Base-by-base conservation (phyloP, 2,329 filamentous ascomycete species). In the Hymenoscyphus infarciens region DNA sequence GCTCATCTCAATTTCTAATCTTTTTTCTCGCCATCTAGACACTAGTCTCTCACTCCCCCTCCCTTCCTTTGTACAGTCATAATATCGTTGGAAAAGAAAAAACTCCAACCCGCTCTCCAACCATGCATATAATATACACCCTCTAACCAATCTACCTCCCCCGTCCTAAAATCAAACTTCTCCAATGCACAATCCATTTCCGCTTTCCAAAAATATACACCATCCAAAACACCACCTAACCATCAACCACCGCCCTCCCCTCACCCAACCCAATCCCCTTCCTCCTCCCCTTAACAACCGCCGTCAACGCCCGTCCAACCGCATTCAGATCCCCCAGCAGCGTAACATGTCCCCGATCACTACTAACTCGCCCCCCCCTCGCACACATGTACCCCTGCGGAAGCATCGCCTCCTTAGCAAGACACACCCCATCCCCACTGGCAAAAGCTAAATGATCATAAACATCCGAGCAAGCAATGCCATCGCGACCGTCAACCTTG, bases 401-500 rank as follows among this genome's bases (percentile, higher is more conserved):
- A 53, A 96, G 76, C 90, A 96, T 94, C 0, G 92, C 90, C 65
- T 94, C 91, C 58, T 86, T 86, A 0, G 93, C 91, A 6, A 97
- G 82, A 61, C 94, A 92, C 0, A 98, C 93, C 0, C 93, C 94
- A 73, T 98, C 93, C 1, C 93, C 92, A 25, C 88, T 88, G 0
- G 90, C 89, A 77, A 97, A 97, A 0, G 91, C 84, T 2, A 98
- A 81, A 69, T 96, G 88, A 67, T 96, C 92, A 74, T 96, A 97
- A 0, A 86, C 88, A 74, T 96, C 91, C 0, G 85, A 79, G 64
- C 86, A 85, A 57, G 86, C 83, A 68, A 97, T 97, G 0, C 83
- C 87, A 60, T 94, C 92, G 3, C 83, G 81, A 1, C 86, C 85
- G 15, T 83, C 78, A 0, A 98, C 91, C 54, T 88, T 87, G 0